phyloP scores from a whole-genome alignment of 2,329 filamentous ascomycete genomes.

The Penicillium vulpinum region DNA sequence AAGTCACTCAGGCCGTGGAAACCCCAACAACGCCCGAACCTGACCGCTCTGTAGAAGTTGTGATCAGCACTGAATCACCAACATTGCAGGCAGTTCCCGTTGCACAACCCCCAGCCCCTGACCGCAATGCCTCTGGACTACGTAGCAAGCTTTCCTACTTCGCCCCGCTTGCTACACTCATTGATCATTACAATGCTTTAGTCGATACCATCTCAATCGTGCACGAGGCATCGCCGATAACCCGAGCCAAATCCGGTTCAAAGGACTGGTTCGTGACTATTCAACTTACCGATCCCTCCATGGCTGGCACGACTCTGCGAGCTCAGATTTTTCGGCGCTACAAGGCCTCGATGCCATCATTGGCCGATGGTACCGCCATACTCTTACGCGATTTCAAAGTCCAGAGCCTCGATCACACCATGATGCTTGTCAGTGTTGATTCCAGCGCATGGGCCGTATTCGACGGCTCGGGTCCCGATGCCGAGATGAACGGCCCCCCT shows the following conservation, averaged over 20 bases:
- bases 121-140: slow-evolving; percentile 36
- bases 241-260: slow-evolving; percentile 38
- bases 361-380: slow-evolving; percentile 43
- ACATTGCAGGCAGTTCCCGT: slow-evolving; percentile 3
- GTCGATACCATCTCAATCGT: slow-evolving; percentile 48
- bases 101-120: slow-evolving; percentile 9
- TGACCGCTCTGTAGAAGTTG: neutral
- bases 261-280: slow-evolving; percentile 45
- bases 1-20: neutral
- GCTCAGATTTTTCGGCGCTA: slow-evolving; percentile 47
- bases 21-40: neutral
- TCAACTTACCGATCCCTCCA: slow-evolving; percentile 47
- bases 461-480: slow-evolving; percentile 26
- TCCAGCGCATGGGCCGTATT: slow-evolving; percentile 52
- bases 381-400: slow-evolving; percentile 51
- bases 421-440: slow-evolving; percentile 44
- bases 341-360: slow-evolving; percentile 40
- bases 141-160: slow-evolving; percentile 48
- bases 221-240: slow-evolving; percentile 31
- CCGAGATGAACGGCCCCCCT: slow-evolving; percentile 39
- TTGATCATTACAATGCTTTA: slow-evolving; percentile 42
- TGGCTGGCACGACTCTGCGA: slow-evolving; percentile 38
- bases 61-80: neutral
- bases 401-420: slow-evolving; percentile 40
- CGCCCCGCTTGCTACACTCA: slow-evolving; percentile 44